Percentiles rank a stretch among this genome's conserved stretches.
phyloP scores from a whole-genome alignment of 495 filamentous ascomycete genomes.

The Penicillium waksmanii region DNA sequence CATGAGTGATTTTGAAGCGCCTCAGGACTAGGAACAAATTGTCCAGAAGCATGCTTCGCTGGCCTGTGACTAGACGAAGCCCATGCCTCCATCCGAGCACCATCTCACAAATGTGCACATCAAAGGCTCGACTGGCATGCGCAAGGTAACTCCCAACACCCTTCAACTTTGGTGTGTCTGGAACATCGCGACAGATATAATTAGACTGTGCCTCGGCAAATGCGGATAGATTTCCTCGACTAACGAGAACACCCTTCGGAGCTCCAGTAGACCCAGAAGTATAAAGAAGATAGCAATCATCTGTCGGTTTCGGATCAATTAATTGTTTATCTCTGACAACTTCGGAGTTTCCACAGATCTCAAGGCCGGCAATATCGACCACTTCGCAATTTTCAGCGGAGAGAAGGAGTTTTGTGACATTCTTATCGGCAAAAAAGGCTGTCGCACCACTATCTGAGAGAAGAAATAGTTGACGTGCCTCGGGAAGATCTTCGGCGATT shows the following conservation, averaged over 20 bases:
- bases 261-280: constrained; percentile 52
- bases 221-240: constrained; percentile 24
- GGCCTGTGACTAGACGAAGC: constrained; percentile 28
- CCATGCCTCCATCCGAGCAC: constrained; percentile 34
- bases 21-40: constrained; percentile 52
- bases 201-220: neutral
- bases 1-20: constrained; percentile 67
- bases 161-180: constrained; percentile 19
- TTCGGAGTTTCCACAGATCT: neutral
- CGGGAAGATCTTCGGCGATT: constrained; percentile 31
- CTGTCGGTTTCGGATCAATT: constrained; percentile 1
- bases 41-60: constrained; percentile 30
- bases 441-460: constrained; percentile 25
- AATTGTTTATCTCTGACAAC: neutral
- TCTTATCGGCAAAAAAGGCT: constrained; percentile 21
- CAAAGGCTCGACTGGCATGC: constrained; percentile 31
- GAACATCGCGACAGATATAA: neutral
- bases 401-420: neutral
- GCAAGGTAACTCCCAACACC: constrained; percentile 30
- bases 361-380: neutral
- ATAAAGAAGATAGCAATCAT: constrained; percentile 44
- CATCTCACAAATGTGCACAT: constrained; percentile 28
- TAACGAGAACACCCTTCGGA: constrained; percentile 50
- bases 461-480: constrained; percentile 27
- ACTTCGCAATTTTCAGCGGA: neutral